Conservation (phyloP, 169 alveolate genomes). For the Plasmodium vivax region DNA sequence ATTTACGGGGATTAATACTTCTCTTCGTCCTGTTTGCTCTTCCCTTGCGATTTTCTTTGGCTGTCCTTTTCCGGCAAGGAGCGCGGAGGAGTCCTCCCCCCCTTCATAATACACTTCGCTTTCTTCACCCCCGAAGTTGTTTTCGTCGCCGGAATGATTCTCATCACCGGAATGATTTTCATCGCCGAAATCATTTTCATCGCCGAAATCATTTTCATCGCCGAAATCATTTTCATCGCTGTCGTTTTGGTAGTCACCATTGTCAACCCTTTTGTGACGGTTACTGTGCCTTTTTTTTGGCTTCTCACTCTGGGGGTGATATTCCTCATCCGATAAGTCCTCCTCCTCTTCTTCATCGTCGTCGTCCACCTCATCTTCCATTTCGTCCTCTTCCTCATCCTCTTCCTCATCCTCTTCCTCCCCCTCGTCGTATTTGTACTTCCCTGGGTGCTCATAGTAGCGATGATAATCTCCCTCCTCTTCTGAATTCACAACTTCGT, state of each 20-base stretch:
- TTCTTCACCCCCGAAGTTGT: not conserved
- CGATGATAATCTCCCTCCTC: not conserved
- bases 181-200: not conserved
- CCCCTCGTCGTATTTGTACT: conserved; percentile 9
- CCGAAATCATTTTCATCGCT: not conserved
- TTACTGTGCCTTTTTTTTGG: not conserved
- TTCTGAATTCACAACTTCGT: not conserved
- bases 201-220: not conserved
- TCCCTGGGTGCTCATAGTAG: conserved; percentile 34
- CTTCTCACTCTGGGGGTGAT: not conserved
- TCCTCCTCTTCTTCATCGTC: conserved; percentile 12
- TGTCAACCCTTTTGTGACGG: conserved; percentile 1
- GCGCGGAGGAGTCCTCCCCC: not conserved
- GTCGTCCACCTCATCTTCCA: conserved; percentile 22
- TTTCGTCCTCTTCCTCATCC: conserved; percentile 2
- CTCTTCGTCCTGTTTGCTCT: not conserved
- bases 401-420: conserved; percentile 37
- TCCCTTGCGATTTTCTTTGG: not conserved
- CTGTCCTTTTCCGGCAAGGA: not conserved
- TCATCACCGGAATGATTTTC: too few relatives aligned
- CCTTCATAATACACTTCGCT: conserved; percentile 6
- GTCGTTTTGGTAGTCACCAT: not conserved
- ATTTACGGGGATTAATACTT: not conserved
- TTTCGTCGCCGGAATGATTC: not conserved
- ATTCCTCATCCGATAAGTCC: conserved; percentile 7